Conservation (phyloP, 2,329 filamentous ascomycete genomes). For the Rugonectria rugulosa region DNA sequence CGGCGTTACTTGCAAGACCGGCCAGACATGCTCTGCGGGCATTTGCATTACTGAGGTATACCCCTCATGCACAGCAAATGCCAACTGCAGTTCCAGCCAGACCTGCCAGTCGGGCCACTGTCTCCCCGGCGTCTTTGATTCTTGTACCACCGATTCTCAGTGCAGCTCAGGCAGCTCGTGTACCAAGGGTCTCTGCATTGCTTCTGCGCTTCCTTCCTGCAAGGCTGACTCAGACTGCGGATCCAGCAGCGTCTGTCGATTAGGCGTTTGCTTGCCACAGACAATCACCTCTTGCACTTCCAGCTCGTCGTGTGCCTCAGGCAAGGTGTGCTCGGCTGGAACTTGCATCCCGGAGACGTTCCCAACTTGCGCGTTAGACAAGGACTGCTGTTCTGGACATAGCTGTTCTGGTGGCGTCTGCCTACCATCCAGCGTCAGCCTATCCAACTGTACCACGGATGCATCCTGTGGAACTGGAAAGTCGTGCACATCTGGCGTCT, state of each 20-base stretch:
- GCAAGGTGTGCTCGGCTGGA: slow-evolving; percentile 9
- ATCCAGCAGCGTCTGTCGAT: slow-evolving; percentile 8
- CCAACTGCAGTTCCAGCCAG: slow-evolving; percentile 5
- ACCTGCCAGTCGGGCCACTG: slow-evolving; percentile 3
- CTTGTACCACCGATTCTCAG: neutral
- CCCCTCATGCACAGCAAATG: slow-evolving; percentile 4
- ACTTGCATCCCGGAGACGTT: slow-evolving; percentile 16
- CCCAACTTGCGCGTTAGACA: slow-evolving; percentile 1
- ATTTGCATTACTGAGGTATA: slow-evolving; percentile 12
- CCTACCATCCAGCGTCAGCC: neutral
- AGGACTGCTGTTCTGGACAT: slow-evolving; percentile 5
- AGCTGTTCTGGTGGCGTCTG: slow-evolving; percentile 13
- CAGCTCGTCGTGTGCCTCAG: neutral
- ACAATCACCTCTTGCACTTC: slow-evolving; percentile 2
- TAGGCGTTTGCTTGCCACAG: slow-evolving; percentile 10
- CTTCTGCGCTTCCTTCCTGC: slow-evolving; percentile 6
- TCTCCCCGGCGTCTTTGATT: slow-evolving; percentile 8
- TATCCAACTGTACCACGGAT: neutral
- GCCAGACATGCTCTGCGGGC: slow-evolving; percentile 5
- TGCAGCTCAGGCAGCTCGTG: slow-evolving; percentile 10
- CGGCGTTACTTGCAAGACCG: neutral
- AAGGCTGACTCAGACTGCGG: slow-evolving; percentile 12
- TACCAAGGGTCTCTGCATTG: slow-evolving; percentile 4
- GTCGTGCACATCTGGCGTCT: slow-evolving; percentile 10
- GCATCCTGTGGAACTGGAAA: slow-evolving; percentile 2